Evolutionary conservation across 129 eudicot species (phyloP).

Genomic region (Oenanthe sinensis): DNA sequence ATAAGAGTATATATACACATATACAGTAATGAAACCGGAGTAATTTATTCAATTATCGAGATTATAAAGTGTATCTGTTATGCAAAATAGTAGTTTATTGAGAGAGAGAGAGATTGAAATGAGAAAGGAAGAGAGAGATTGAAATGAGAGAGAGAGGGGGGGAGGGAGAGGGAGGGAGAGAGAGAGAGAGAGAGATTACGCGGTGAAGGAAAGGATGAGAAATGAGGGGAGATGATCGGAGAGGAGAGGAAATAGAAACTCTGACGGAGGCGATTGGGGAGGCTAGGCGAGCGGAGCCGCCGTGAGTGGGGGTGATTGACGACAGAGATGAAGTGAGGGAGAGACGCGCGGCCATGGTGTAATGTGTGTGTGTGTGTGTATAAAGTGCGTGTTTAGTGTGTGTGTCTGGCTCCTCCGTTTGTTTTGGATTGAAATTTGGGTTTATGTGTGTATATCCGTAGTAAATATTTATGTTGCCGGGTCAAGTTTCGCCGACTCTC

Average conservation of each 20-base stretch:
- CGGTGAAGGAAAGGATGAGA: constrained; percentile 38
- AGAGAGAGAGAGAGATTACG: constrained; percentile 23
- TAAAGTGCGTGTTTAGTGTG: neutral
- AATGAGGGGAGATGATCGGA: constrained; percentile 13
- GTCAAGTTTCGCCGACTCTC: no score
- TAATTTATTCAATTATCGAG: neutral
- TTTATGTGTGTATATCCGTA: no score
- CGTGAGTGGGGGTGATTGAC: constrained; percentile 17
- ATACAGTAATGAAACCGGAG: neutral
- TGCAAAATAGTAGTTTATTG: neutral
- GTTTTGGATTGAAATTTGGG: neutral
- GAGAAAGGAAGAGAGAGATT: neutral
- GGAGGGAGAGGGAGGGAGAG: neutral
- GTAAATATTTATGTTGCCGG: no score
- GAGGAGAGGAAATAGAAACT: constrained; percentile 19
- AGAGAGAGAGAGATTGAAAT: no score
- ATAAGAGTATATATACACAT: neutral
- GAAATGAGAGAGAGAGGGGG: neutral
- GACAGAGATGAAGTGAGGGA: constrained; percentile 19
- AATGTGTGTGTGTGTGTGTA: neutral
- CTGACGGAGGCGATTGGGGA: constrained; percentile 28
- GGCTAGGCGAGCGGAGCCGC: constrained; percentile 27
- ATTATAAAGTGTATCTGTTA: neutral
- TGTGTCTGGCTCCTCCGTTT: neutral
- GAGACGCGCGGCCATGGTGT: constrained; percentile 24